Conservation (phyloP, 2,329 filamentous ascomycete genomes). For the Sphaerostilbella broomeana region DNA sequence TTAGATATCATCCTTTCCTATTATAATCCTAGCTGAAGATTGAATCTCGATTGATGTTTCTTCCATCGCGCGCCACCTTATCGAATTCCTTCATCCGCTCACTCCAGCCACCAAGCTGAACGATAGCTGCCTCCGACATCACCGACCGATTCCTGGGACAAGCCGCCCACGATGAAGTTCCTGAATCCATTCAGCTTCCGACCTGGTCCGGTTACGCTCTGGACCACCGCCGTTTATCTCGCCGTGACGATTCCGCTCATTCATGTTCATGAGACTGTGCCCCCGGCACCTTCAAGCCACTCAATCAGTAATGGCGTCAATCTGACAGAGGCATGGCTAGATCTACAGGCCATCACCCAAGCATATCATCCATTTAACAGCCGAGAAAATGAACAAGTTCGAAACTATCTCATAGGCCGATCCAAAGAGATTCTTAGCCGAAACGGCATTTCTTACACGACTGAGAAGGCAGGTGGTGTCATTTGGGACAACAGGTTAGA, state of each 20-base stretch:
- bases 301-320: constrained; percentile 58
- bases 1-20: neutral
- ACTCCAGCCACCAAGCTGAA: neutral
- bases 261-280: constrained; percentile 69
- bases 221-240: constrained; percentile 69
- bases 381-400: constrained; percentile 71
- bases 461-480: constrained; percentile 31
- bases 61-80: too few species aligned
- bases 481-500: constrained; percentile 24
- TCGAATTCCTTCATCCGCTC: neutral
- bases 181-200: constrained; percentile 66
- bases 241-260: constrained; percentile 67
- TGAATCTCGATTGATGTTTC: too few species aligned
- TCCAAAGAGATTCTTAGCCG: constrained; percentile 62
- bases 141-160: too few species aligned
- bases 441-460: constrained; percentile 47
- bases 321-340: constrained; percentile 77
- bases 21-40: too few species aligned
- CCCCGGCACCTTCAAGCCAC: constrained; percentile 50
- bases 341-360: constrained; percentile 68
- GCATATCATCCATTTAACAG: constrained; percentile 87
- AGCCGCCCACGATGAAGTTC: constrained; percentile 25
- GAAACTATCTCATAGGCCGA: constrained; percentile 65
- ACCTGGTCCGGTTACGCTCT: constrained; percentile 73
- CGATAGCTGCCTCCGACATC: too few species aligned